Conservation (phyloP, 208 protist genomes). For the Vickermania ingenoplastis region DNA sequence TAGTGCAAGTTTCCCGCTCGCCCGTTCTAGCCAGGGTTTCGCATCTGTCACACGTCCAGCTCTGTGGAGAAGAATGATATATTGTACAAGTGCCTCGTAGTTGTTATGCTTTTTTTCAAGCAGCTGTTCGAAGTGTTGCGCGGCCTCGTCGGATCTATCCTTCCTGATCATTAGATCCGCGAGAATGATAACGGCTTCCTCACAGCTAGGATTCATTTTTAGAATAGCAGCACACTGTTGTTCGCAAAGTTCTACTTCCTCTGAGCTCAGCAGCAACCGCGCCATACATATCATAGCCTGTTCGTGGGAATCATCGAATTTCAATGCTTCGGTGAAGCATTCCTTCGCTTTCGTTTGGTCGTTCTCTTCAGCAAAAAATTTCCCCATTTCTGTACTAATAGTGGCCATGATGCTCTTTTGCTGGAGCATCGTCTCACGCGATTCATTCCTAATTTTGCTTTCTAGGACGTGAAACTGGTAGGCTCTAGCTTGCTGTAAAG, state of each 20-base stretch:
- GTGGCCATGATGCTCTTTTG: conserved; percentile 60
- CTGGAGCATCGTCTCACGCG: conserved; percentile 68
- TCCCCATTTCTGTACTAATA: conserved; percentile 77
- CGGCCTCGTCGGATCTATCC: conserved; percentile 70
- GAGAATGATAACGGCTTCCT: conserved; percentile 88
- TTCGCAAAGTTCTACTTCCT: conserved; percentile 85
- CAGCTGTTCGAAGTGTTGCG: conserved; percentile 77
- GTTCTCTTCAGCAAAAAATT: conserved; percentile 23
- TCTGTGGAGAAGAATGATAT: conserved; percentile 74
- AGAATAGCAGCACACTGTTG: conserved; percentile 83
- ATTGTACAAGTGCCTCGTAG: conserved; percentile 83
- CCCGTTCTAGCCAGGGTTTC: conserved; percentile 34
- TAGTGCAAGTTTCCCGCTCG: conserved; percentile 16
- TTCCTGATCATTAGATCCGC: conserved; percentile 87
- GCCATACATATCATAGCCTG: conserved; percentile 68
- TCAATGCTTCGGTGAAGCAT: conserved; percentile 80
- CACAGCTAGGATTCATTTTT: conserved; percentile 66
- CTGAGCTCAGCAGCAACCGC: conserved; percentile 55
- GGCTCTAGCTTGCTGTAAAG: conserved; percentile 53
- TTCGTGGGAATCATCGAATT: conserved; percentile 74
- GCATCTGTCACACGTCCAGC: conserved; percentile 71
- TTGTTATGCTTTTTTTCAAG: conserved; percentile 80
- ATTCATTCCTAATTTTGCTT: conserved; percentile 59
- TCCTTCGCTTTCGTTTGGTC: conserved; percentile 31
- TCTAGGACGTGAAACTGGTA: conserved; percentile 67